Evolutionary conservation across 108 stramenopile species (phyloP).

Genomic region (Cyclotella choctawhatcheeana): DNA sequence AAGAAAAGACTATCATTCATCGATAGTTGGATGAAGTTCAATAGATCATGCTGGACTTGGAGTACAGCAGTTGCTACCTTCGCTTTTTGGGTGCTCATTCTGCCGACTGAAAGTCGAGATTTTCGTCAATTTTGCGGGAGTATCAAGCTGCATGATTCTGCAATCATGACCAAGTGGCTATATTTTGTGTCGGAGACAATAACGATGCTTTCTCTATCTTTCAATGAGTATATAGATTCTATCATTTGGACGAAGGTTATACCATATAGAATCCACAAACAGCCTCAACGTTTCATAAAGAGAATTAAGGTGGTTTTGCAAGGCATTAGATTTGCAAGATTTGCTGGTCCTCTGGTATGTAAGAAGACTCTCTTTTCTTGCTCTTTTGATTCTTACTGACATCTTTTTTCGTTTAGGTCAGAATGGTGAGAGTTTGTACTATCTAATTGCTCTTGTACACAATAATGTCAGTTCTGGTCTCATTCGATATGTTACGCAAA

Average conservation of each 20-base stretch:
- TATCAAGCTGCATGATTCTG: slow-evolving; percentile 44
- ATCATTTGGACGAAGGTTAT: slow-evolving; percentile 52
- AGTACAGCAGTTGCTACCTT: slow-evolving; percentile 52
- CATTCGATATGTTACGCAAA: background rate
- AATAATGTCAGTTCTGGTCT: too few species aligned
- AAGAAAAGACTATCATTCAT: slow-evolving; percentile 16
- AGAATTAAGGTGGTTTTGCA: slow-evolving; percentile 50
- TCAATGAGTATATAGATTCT: slow-evolving; percentile 32
- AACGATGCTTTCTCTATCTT: slow-evolving; percentile 14
- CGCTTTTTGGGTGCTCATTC: slow-evolving; percentile 57
- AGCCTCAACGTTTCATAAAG: slow-evolving; percentile 51
- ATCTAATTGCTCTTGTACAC: too few species aligned
- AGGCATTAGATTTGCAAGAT: slow-evolving; percentile 57
- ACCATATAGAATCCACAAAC: slow-evolving; percentile 55
- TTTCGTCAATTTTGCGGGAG: slow-evolving; percentile 30
- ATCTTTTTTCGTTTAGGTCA: too few species aligned
- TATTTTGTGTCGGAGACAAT: slow-evolving; percentile 23
- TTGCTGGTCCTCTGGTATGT: slow-evolving; percentile 65
- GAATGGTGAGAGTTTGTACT: slow-evolving; percentile 36
- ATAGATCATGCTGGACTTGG: slow-evolving; percentile 54
- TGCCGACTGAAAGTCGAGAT: slow-evolving; percentile 45
- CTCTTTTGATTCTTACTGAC: too few species aligned
- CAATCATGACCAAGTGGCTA: slow-evolving; percentile 57
- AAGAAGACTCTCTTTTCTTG: too few species aligned
- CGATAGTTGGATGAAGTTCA: slow-evolving; percentile 22